Evolutionary conservation across 163 green algal species (phyloP), one percentile per base, ranked within the genome.

Genomic region (Scenedesmus sp.): DNA sequence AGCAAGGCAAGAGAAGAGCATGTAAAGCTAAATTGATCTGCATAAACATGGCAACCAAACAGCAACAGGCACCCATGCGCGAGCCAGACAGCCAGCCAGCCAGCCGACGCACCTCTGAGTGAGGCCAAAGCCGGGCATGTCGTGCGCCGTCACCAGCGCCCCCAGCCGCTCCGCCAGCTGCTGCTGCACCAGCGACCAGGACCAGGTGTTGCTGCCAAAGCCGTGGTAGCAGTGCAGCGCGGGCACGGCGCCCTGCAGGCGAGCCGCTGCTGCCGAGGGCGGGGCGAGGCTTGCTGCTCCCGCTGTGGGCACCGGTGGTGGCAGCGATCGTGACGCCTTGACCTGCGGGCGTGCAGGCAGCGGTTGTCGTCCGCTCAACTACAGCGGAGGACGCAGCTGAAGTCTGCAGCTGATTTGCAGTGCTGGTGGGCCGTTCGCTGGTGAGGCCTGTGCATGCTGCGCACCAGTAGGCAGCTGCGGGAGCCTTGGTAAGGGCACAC

Each of bases 111-210:
- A 96, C 93, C 97, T 85, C 81, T 97, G 86, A 1, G 96, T 98
- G 1, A 99, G 94, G 18, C 97, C 97, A 94, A 99, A 99, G 33
- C 96, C 97, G 1, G 96, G 96, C 93, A 97, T 98, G 90, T 99
- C 97, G 89, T 98, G 96, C 7, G 95, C 92, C 7, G 96, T 97
- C 26, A 98, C 96, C 80, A 95, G 83, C 0, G 94, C 96, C 2
- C 86, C 44, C 82, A 97, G 83, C 33, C 70, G 65, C 10, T 89
- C 84, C 15, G 95, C 93, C 84, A 98, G 84, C 78, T 83, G 76
- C 24, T 94, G 84, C 91, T 97, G 93, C 40, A 97, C 94, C 49
- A 93, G 94, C 49, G 91, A 93, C 95, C 95, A 98, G 40, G 90
- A 96, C 85, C 93, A 97, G n/a, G 94, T 94, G 89, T 97, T 98